Evolutionary conservation across 176 grass and related monocot genomes (phyloP).

Genomic region (Luzula sylvatica): DNA sequence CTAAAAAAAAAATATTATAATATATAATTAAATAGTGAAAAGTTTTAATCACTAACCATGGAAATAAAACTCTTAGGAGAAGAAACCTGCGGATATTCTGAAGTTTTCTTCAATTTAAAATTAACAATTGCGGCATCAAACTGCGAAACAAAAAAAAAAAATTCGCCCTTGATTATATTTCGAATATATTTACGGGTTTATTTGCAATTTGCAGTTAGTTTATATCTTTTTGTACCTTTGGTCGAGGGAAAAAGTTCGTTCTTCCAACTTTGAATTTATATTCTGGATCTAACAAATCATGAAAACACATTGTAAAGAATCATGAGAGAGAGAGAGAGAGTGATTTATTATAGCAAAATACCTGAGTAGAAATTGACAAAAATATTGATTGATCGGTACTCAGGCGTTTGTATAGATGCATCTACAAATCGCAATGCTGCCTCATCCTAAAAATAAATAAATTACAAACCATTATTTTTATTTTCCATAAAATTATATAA

Average conservation of each 20-base stretch:
- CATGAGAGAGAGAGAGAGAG: too few species aligned
- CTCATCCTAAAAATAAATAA: conserved; percentile 54
- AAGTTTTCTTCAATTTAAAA: conserved; percentile 67
- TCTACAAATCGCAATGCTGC: conserved; percentile 57
- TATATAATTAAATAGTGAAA: background rate
- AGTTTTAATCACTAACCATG: conserved; percentile 35
- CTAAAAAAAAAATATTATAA: background rate
- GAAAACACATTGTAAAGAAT: too few species aligned
- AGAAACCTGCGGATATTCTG: conserved; percentile 57
- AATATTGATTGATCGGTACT: conserved; percentile 75
- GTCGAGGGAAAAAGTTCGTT: conserved; percentile 70
- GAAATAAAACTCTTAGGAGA: conserved; percentile 83
- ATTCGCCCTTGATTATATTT: background rate
- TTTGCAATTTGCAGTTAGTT: background rate
- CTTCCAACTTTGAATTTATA: conserved; percentile 79
- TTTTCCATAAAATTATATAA: conserved; percentile 1
- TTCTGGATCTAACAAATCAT: conserved; percentile 54
- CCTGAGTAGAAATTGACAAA: conserved; percentile 95
- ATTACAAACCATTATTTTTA: conserved; percentile 4
- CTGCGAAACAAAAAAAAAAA: conserved; percentile 27
- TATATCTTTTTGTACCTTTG: conserved; percentile 38
- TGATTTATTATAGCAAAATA: conserved; percentile 13
- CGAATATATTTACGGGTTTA: background rate
- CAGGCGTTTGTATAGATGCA: conserved; percentile 54
- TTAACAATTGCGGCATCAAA: conserved; percentile 86